Base-by-base conservation (phyloP, 306 rosid species). In the Trifolium subterraneum region DNA sequence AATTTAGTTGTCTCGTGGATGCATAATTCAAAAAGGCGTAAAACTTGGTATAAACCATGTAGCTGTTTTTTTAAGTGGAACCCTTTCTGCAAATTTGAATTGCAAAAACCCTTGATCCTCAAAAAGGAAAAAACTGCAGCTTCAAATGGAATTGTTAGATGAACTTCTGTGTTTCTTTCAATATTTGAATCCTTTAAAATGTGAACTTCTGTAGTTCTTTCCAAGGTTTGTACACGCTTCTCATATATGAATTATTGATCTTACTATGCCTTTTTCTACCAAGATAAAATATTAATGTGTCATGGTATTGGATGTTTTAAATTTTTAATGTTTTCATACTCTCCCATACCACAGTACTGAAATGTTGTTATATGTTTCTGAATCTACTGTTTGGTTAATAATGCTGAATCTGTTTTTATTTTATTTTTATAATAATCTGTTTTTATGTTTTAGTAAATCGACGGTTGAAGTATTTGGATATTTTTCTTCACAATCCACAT, bases 141-240 rank as follows among this genome's bases (percentile, higher is more conserved):
- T 36, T 59, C 22, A 50, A 75, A 48, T 74, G 42, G 65, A 14
- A 64, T 64, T 64, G 72, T 52, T 62, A 64, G 19, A 64, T 38
- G 54, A 23, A 75, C 72, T 51, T 16, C 5, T 64, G 64, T 63
- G n/a, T 63, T 10, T 12, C 54, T 50, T 64, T 62, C n/a, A 25
- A 23, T 41, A 14, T 39, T 6, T 52, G 56, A 41, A 54, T 75
- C 58, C 66, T 64, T 50, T 52, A 25, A 14, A 74, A 18, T 64
- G 66, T 41, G 25, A 62, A 9, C 8, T n/a, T 35, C 2, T 33
- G 15, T 16, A 35, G 41, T 62, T 16, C 66, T 64, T 64, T 64
- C 19, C 4, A 64, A 18, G 25, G 29, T 64, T 36, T 19, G 15
- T 22, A 38, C 6, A 27, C 4, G 10, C 45, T 31, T 38, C 66